A percentile compares a stretch with the other conserved stretches of the same genome.
Conservation (phyloP, 129 eudicot species). For the Helianthus tuberosus region DNA sequence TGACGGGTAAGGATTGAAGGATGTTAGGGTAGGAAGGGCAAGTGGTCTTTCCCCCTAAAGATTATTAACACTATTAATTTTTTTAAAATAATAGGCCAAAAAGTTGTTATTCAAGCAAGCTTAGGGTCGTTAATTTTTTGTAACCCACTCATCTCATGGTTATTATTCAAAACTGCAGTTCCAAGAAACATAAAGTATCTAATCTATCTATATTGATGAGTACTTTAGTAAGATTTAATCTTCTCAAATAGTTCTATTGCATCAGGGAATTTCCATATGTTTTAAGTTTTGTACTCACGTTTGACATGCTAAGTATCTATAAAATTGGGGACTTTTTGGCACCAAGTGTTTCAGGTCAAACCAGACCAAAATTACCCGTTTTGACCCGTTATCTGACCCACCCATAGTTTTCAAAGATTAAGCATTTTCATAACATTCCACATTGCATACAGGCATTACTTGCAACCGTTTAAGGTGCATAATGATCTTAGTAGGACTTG, state of each 20-base stretch:
- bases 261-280: not conserved
- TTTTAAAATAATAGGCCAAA: not conserved
- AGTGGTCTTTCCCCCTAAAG: too few species aligned
- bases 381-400: not conserved
- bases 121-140: not conserved
- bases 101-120: not conserved
- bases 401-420: not conserved
- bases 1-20: too few species aligned
- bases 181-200: not conserved
- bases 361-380: not conserved
- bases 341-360: not conserved
- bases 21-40: too few species aligned
- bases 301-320: not conserved
- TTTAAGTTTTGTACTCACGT: not conserved
- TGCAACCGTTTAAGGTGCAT: conserved; percentile 15
- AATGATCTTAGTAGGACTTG: conserved; percentile 18
- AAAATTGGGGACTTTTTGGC: not conserved
- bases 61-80: too few species aligned
- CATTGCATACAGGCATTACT: conserved; percentile 9
- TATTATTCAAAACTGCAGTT: not conserved
- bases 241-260: not conserved
- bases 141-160: conserved; percentile 3
- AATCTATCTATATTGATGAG: not conserved
- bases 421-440: conserved; percentile 10
- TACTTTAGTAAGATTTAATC: not conserved